Evolutionary conservation across 108 stramenopile species (phyloP), one percentile per base, ranked within the genome.

Genomic region (Nitzschia putrida): DNA sequence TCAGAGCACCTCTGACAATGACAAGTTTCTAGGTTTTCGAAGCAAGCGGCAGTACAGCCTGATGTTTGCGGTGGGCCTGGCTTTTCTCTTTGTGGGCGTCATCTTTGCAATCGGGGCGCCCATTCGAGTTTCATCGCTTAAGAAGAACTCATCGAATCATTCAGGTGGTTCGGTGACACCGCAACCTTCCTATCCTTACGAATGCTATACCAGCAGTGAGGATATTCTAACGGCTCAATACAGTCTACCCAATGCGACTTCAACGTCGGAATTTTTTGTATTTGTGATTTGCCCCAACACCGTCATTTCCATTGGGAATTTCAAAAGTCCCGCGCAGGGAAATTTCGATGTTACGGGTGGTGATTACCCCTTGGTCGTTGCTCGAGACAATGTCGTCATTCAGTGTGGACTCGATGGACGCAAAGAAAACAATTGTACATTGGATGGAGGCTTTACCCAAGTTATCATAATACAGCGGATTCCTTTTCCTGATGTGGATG

Each of bases 321-420:
- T 69, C 22, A 23, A 23, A 23, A 56, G 40, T 26, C 54, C 68
- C 10, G 10, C 43, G 14, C 16, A 12, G 2, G 51, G 40, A 23
- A 42, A 69, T 26, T 44, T 29, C 14, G 24, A 10, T 10, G 18
- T 45, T 9, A 24, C 22, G 7, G 51, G 61, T 54, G 71, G 61
- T 8, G 71, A 71, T 63, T 53, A 26, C 26, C 59, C 71, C 41
- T n/a, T 71, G 4, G 53, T 63, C 5, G 40, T 61, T 20, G 21
- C 37, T 11, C 61, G 61, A 54, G 22, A 20, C 16, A 71, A 71
- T 34, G 41, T 63, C 9, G 18, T 38, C 13, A 57, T 71, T 13
- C 42, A 56, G 22, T 71, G 71, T 71, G 71, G 71, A 42, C 37
- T 52, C 18, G 61, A 71, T 58, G 71, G 71, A 53, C 8, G 25